Base-by-base conservation (phyloP, 2,329 filamentous ascomycete genomes). In the Pyricularia sp. region DNA sequence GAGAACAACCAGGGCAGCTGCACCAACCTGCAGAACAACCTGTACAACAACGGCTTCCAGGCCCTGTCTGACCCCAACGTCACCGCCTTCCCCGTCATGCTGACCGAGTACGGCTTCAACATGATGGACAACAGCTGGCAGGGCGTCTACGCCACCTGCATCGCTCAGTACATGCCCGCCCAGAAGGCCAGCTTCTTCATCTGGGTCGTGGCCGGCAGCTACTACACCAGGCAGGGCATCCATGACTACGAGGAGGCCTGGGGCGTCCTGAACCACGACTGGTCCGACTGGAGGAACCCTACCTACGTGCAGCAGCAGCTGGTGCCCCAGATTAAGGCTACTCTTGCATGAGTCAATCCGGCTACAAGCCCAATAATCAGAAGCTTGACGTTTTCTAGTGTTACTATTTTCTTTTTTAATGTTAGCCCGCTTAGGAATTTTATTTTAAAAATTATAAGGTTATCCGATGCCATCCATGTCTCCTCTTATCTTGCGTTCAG, bases 21-120 rank as follows among this genome's bases (percentile, higher is more conserved):
- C 25, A 14, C 17, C 20, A 64, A 14, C 20, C 42, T 36, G 28
- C 23, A 23, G 42, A 69, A 33, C 58, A 31, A 31, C n/a, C 26
- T 70, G 2, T 81, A 82, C 75, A 79, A 78, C 68, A 80, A 82
- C 69, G 86, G 86, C 0, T 88, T 86, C 78, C 79, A 83, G 72
- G 84, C 85, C 1, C 79, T 85, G 76, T 78, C 81, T 71, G 77
- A 73, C 69, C 71, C 28, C 68, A 50, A 11, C 65, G 73, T 75
- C 20, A 80, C 81, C 69, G 73, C 73, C 26, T 82, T 85, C 73
- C 69, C 67, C 33, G 20, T 68, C 10, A 36, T 68, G 17, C 55
- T 78, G 71, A 75, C 76, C 1, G 76, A 77, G 68, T 78, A 76
- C 67, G 76, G 76, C 1, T 80, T 80, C 69, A 65, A 69, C 28